These are phyloP conservation scores for Chrysochromulina parva DNA, from an alignment of 78 protist species.

Conservation along the genomic window DNA sequence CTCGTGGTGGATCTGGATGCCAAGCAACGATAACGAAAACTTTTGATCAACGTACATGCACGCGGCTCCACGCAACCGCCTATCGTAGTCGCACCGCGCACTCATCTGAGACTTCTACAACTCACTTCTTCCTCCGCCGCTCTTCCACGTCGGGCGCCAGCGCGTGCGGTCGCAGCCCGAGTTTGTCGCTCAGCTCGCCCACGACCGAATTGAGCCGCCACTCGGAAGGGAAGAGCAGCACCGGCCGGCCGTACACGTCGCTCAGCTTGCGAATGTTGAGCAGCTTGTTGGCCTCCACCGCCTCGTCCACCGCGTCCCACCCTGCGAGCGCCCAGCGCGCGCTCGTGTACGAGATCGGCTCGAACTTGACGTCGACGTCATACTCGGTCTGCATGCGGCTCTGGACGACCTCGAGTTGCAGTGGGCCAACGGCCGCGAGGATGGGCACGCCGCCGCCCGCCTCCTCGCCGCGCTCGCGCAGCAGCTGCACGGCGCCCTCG, in stretches of 20 bases:
- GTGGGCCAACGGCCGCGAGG: conserved; percentile 50
- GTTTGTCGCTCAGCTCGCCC: neutral
- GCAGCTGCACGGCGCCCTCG: conserved; percentile 40
- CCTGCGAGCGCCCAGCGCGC: conserved; percentile 31
- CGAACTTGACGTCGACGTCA: conserved; percentile 17
- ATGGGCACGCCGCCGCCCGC: conserved; percentile 13
- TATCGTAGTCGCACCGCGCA: too few relatives aligned
- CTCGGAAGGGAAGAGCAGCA: neutral
- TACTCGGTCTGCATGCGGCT: conserved; percentile 28
- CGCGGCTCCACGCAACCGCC: too few relatives aligned
- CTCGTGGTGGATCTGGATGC: too few relatives aligned
- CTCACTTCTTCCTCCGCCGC: neutral
- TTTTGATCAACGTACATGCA: too few relatives aligned
- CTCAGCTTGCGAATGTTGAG: neutral
- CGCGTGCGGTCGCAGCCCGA: neutral
- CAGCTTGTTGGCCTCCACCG: neutral
- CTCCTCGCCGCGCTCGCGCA: conserved; percentile 7
- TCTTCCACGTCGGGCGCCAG: neutral
- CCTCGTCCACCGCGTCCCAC: conserved; percentile 9
- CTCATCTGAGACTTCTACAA: too few relatives aligned
- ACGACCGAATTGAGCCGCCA: neutral
- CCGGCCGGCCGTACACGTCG: conserved; percentile 42
- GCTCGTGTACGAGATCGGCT: neutral
- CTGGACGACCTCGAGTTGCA: conserved; percentile 29
- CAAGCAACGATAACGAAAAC: too few relatives aligned